Evolutionary conservation across 2,329 filamentous ascomycete genomes (phyloP), one percentile per base, ranked within the genome.

Genomic region (Leptographium galeiforme): DNA sequence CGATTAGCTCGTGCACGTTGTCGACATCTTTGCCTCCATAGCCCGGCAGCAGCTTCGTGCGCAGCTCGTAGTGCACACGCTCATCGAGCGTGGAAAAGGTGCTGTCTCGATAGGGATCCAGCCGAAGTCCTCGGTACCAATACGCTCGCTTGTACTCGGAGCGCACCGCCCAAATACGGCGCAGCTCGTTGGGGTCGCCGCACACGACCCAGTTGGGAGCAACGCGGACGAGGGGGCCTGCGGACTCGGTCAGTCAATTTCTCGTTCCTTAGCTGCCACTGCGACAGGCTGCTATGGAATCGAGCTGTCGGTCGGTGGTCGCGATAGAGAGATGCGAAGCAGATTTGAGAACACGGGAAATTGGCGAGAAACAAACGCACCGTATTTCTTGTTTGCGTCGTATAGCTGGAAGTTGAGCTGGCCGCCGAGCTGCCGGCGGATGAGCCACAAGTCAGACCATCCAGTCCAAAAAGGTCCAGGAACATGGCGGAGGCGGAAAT

Each of bases 81-180:
- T 73, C 72, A 57, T 80, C 69, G 34, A 69, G 67, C 34, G 72
- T 69, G 3, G 72, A 74, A 53, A 79, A 69, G 18, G 76, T 67
- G 57, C 73, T 76, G 61, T 79, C 71, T 18, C 68, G 66, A 43
- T 71, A 66, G 0, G 74, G 72, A 55, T 79, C 72, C 55, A 81
- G 65, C 13, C 71, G 69, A 56, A 77, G 66, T 2, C 69, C 71
- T 53, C 72, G 68, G 59, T 77, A 77, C 70, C 70, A 76, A 13
- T 57, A 53, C 14, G 58, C 52, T 4, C 62, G 58, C 18, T 59
- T 54, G 58, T 58, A 63, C 18, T 40, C 51, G 14, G 63, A 65
- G 8, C 63, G 60, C 13, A 61, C 61, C 8, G 56, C 60, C 63
- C 63, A 65, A 36, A 67, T 61, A 11, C 61, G 59, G 30, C 63